A percentile compares a stretch with the other conserved stretches of the same genome.
phyloP scores from a whole-genome alignment of 192 early-diverging fungal genomes.

The Lobulomyces angularis region DNA sequence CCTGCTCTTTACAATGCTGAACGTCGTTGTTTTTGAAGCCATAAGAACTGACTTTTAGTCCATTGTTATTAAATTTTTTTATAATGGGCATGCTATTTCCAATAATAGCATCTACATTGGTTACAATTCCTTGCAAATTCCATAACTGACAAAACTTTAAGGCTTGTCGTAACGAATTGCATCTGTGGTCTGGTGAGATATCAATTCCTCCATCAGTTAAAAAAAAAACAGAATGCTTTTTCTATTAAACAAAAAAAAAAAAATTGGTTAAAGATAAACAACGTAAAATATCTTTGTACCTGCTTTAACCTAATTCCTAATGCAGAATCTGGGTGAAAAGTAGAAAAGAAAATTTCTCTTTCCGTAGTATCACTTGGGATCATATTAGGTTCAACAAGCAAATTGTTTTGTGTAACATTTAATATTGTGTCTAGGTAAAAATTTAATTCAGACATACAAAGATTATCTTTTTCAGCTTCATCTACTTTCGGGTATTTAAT shows the following conservation, averaged over 20 bases:
- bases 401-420: too few relatives aligned
- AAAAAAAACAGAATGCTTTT: conserved; percentile 54
- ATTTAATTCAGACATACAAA: conserved; percentile 70
- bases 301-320: conserved; percentile 76
- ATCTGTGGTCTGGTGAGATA: conserved; percentile 62
- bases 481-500: conserved; percentile 91
- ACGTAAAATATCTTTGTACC: conserved; percentile 9
- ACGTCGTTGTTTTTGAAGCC: too few relatives aligned
- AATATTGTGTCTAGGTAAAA: conserved; percentile 76
- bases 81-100: conserved; percentile 32
- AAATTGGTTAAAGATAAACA: background rate
- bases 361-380: conserved; percentile 49
- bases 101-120: conserved; percentile 78
- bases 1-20: too few relatives aligned
- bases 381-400: too few relatives aligned
- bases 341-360: conserved; percentile 79
- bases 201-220: conserved; percentile 71
- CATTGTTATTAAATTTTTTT: background rate
- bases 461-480: conserved; percentile 66
- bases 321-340: conserved; percentile 84
- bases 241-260: background rate
- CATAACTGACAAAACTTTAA: conserved; percentile 62
- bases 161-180: conserved; percentile 67
- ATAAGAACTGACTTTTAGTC: too few relatives aligned
- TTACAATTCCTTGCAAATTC: conserved; percentile 68